Base-by-base conservation (phyloP, 805 yeast species). In the Metschnikowia lachancei region DNA sequence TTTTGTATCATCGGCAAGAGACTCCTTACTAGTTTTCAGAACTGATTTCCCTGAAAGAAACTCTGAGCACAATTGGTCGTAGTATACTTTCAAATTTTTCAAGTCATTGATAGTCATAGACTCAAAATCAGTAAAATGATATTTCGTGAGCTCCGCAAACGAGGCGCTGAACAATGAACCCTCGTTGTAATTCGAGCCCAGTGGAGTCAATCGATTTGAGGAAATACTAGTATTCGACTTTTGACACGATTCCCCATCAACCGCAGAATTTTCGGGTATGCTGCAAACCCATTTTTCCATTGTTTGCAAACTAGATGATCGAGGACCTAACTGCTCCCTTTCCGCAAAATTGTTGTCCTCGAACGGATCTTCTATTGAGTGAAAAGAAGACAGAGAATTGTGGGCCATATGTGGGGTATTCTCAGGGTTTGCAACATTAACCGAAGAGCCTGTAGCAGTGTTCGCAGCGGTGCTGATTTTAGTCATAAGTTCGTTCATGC, bases 211-310 rank as follows among this genome's bases (percentile, higher is more conserved):
- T 18, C 39, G 32, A 32, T 48, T 44, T 4, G 47, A 41, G 12
- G 45, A 43, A n/a, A 26, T 46, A 38, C 45, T 46, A 45, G 36
- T 38, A 29, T 29, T 38, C 16, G 47, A 28, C 18, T 36, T 45
- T 35, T 42, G 49, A 13, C 36, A 43, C 7, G 47, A 49, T 6
- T 50, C 18, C 3, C 39, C 14, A 16, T 41, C 31, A 3, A 17
- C 35, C n/a, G 47, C n/a, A 1, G 47, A 20, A 31, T 49, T 41
- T n/a, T 47, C 53, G 3, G 56, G 47, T 9, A 71, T 51, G 52
- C 68, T 70, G 51, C 62, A 67, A 47, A 71, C 68, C 75, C 75
- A 71, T 49, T 63, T 67, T 49, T 71, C 76, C 71, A 71, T 69
- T 14, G 71, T 60, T 47, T 70, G 76, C 18, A 68, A 46, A 51